Conservation (phyloP, 768 basidiomycete species). For the Scleroderma bovista region DNA sequence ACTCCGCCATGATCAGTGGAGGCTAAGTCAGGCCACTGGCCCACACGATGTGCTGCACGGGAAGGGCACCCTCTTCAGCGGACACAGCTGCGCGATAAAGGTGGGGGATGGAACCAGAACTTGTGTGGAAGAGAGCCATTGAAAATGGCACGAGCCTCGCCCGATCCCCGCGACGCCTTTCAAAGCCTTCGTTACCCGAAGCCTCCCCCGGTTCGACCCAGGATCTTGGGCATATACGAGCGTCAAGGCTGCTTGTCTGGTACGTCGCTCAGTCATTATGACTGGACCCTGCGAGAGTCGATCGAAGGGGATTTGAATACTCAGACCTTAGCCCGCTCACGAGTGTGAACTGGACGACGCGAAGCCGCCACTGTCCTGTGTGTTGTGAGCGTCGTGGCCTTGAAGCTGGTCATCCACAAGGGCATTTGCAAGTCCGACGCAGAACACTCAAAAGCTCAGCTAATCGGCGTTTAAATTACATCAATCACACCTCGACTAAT, state of each 20-base stretch:
- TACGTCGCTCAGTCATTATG: constrained; percentile 53
- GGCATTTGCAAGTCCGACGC: background rate
- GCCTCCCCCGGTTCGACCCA: constrained; percentile 29
- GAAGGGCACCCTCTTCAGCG: constrained; percentile 4
- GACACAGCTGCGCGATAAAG: background rate
- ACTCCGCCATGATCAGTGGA: too few relatives aligned
- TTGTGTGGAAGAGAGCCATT: background rate
- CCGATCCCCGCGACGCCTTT: constrained; percentile 49
- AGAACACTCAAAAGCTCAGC: background rate
- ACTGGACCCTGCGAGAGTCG: constrained; percentile 54
- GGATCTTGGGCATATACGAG: constrained; percentile 40
- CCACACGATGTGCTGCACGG: constrained; percentile 6
- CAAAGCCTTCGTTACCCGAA: constrained; percentile 33
- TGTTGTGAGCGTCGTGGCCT: constrained; percentile 62
- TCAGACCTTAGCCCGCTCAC: constrained; percentile 79
- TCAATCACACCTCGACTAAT: too few relatives aligned
- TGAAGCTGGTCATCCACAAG: constrained; percentile 28
- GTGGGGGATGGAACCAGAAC: background rate
- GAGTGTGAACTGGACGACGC: constrained; percentile 23
- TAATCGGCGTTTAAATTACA: background rate
- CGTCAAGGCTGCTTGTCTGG: constrained; percentile 46
- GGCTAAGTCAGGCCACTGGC: too few relatives aligned
- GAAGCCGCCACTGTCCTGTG: constrained; percentile 32
- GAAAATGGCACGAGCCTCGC: constrained; percentile 14
- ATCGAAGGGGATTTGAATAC: constrained; percentile 57